A percentile compares a stretch with the other conserved stretches of the same genome.
Conservation (phyloP, 1,284 basidiomycete genomes). For the Moesziomyces sp. region DNA sequence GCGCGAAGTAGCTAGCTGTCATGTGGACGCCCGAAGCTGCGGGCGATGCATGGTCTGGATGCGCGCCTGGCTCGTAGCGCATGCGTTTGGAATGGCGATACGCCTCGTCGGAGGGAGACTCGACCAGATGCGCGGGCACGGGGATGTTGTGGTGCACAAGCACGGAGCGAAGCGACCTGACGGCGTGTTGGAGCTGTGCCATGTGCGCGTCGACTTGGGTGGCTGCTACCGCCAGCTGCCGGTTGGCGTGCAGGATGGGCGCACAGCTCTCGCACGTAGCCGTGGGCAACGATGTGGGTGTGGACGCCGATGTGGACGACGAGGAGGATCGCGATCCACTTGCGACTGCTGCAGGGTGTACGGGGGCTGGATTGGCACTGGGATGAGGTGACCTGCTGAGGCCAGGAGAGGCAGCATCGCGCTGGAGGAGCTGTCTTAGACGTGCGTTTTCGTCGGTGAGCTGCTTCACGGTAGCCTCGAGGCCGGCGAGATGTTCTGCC, state of each 20-base stretch:
- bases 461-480: conserved; percentile 32
- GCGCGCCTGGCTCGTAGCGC: background rate
- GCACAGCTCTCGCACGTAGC: conserved; percentile 17
- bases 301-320: background rate
- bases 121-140: conserved; percentile 1
- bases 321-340: background rate
- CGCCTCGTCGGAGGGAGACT: background rate
- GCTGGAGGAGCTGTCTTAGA: conserved; percentile 19
- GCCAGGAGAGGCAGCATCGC: background rate
- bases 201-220: conserved; percentile 21
- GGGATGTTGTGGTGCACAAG: conserved; percentile 21
- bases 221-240: conserved; percentile 23
- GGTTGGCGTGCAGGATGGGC: conserved; percentile 15
- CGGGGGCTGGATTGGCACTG: background rate
- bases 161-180: conserved; percentile 21
- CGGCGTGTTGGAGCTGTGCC: conserved; percentile 12
- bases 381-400: background rate
- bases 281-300: background rate
- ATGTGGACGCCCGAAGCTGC: conserved; percentile 10
- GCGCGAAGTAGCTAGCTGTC: conserved; percentile 12
- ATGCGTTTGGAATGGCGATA: background rate
- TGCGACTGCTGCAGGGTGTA: background rate
- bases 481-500: conserved; percentile 39
- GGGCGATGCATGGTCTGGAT: background rate
- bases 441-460: conserved; percentile 35